Base-by-base conservation (phyloP, 106 monocot species). In the Acanthochlamys bracteata region DNA sequence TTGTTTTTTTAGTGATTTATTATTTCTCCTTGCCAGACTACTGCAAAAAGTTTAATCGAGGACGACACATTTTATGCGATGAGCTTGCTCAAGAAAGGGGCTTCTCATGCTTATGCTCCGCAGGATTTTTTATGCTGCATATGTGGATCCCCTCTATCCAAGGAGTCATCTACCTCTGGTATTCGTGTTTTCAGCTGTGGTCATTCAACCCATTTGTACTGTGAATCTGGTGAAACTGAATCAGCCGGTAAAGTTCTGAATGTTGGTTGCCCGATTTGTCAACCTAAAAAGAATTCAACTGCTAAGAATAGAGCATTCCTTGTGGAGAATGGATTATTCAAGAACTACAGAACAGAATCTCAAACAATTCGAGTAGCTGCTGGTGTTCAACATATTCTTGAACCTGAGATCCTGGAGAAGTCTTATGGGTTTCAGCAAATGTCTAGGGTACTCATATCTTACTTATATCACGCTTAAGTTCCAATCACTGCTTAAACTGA, bases 31-130 rank as follows among this genome's bases (percentile, higher is more conserved):
- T 41, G 40, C 12, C 42, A 98, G 98, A 88, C 77, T 39, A 89
- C 92, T 61, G 98, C 98, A 42, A 98, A 98, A 74, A 83, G 79
- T 60, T 73, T 98, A 65, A 85, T 98, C 39, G 98, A 98, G 73
- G 98, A 98, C 67, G 98, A 98, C 42, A 88, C 88, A 13, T 98
- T 85, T 57, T 86, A 85, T 65, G 83, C 83, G 47, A 79, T 99
- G 80, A 78, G 77, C 76, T 60, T 99, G 68, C 79, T 99, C 25
- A 88, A 80, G 76, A 92, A 89, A 55, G 88, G 88, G 23, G 89
- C 79, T 25, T 89, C 81, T 57, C 92, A 99, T 73, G 98, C 92
- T 55, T 89, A 83, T 71, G 70, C 76, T 16, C 88, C 85, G 33
- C 85, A 92, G 27, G 74, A 67, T 66, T 75, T 78, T 52, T 41